Evolutionary conservation across 176 grass and related monocot species (phyloP), one percentile per base, ranked within the genome.

Genomic region (Carex scoparia): DNA sequence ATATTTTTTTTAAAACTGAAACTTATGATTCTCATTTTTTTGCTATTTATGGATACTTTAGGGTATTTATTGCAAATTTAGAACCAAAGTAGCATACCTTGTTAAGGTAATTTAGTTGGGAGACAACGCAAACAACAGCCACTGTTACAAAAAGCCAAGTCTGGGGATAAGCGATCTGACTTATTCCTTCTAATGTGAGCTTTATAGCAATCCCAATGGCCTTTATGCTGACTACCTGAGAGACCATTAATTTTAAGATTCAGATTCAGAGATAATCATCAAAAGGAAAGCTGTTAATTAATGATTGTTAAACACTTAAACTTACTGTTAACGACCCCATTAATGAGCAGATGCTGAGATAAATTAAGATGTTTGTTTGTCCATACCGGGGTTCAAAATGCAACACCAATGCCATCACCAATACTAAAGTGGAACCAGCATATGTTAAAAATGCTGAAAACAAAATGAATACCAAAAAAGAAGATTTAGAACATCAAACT

Each of bases 101-200:
- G 85, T 99, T 99, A 69, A 99, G 88, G 77, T 99, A 99, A 84
- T 95, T 99, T 79, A 99, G 79, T 84, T 99, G 96, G 62, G 93
- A 93, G 79, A 99, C 90, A 31, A 90, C 93, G 57, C 91, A 99
- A 38, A 94, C 51, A 67, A 94, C 61, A 65, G 93, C 91, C 74
- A 99, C 88, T 80, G 86, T 84, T 76, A 90, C 86, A 88, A 99
- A 99, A 69, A 94, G 59, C 95, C 93, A 98, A 40, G 96, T 98
- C 80, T 95, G 86, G 19, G 90, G 91, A 90, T 95, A 95, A 69
- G 85, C 84, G 44, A 92, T 38, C 84, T 98, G 96, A 80, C 86
- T 98, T 81, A 89, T 90, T 79, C 96, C 96, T 77, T 93, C 88
- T 59, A 95, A 11, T 27, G 96, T 99, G 86, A 99, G 93, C 84